Evolutionary conservation across 2,329 filamentous ascomycete genomes (phyloP).

Genomic region (Penicillium sp.): DNA sequence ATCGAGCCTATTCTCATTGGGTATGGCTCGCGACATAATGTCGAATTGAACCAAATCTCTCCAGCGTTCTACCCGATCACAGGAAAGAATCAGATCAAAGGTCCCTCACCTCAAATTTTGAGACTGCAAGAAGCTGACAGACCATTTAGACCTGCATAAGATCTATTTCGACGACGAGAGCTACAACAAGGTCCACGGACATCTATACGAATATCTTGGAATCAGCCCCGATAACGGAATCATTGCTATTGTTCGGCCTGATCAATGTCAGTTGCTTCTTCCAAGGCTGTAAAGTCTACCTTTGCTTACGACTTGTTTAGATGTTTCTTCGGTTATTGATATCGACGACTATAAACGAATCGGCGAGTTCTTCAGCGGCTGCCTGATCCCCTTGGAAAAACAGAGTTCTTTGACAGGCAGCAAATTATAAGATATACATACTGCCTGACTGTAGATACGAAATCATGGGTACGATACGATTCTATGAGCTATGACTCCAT

Average conservation of each 20-base stretch:
- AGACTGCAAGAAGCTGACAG: background rate
- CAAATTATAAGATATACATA: conserved; percentile 12
- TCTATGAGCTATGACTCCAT: background rate
- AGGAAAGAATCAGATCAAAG: conserved; percentile 60
- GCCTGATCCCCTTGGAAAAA: conserved; percentile 29
- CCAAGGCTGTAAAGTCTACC: background rate
- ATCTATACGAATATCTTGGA: conserved; percentile 62
- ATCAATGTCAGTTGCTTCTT: conserved; percentile 58
- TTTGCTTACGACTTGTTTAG: conserved; percentile 24
- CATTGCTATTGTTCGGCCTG: conserved; percentile 62
- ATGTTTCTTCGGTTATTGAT: conserved; percentile 46
- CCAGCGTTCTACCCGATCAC: conserved; percentile 61
- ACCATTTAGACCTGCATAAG: conserved; percentile 59
- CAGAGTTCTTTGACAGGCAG: conserved; percentile 6
- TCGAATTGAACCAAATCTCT: conserved; percentile 61
- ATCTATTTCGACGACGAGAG: conserved; percentile 62
- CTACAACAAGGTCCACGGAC: conserved; percentile 61
- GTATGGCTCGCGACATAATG: conserved; percentile 51
- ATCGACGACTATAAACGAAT: conserved; percentile 39
- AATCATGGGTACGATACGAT: background rate
- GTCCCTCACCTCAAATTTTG: conserved; percentile 39
- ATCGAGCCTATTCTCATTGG: conserved; percentile 64
- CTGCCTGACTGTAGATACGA: background rate
- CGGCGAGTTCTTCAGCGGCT: conserved; percentile 42
- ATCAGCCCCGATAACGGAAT: conserved; percentile 54